phyloP scores from a whole-genome alignment of 306 rosid genomes.

The Castanea sativa region DNA sequence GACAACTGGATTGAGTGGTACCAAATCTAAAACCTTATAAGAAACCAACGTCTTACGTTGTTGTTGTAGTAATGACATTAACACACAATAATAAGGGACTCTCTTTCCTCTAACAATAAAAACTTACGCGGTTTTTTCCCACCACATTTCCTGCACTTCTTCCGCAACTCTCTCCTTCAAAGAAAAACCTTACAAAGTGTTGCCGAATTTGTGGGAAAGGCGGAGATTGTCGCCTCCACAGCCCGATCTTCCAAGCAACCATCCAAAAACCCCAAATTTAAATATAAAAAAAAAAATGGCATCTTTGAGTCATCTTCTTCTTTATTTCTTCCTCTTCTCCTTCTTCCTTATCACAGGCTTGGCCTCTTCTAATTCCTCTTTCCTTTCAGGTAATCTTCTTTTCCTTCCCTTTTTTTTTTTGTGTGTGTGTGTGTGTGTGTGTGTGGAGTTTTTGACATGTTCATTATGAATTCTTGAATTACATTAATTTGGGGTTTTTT shows the following conservation, averaged over 20 bases:
- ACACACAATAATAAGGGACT: no score
- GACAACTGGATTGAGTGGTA: no score
- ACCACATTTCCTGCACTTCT: slow-evolving; percentile 40
- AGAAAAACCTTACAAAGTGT: slow-evolving; percentile 10
- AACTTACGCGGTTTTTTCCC: neutral
- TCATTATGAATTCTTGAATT: neutral
- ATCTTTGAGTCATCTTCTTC: slow-evolving; percentile 39
- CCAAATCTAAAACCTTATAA: no score
- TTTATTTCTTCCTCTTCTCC: slow-evolving; percentile 25
- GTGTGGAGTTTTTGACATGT: neutral
- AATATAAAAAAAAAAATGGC: slow-evolving; percentile 38
- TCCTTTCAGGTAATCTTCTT: slow-evolving; percentile 51
- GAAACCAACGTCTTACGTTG: no score
- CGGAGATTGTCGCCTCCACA: slow-evolving; percentile 36
- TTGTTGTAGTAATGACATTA: no score
- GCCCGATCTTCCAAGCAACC: slow-evolving; percentile 8
- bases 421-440: no score
- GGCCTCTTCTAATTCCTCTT: slow-evolving; percentile 43
- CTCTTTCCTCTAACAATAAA: no score
- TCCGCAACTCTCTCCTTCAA: slow-evolving; percentile 19
- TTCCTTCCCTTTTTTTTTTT: neutral
- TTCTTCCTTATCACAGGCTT: slow-evolving; percentile 40
- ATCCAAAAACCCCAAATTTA: no score
- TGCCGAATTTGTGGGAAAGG: slow-evolving; percentile 23
- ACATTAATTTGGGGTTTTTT: neutral